Evolutionary conservation across 306 rosid genomes (phyloP), one percentile per base, ranked within the genome.

Genomic region (Sechiopsis laciniata): DNA sequence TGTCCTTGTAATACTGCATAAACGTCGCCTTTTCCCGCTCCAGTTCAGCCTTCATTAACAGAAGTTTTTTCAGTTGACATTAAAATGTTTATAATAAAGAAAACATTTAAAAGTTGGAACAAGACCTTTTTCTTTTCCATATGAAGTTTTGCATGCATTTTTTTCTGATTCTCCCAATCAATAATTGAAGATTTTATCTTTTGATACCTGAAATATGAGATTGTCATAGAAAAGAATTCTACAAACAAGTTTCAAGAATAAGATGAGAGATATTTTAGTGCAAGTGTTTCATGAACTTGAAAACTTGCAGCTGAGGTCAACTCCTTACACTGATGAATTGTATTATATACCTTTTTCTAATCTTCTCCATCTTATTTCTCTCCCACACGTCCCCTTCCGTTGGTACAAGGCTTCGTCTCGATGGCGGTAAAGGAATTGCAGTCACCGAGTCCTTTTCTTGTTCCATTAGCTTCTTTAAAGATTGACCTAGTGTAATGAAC

Each of bases 111-210:
- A 75, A 61, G 24, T 1, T 37, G 12, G 20, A 13, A 24, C 10
- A 59, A 35, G 71, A 87, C 89, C 84, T 84, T 80, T 64, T 62
- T 89, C 62, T 63, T 84, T 55, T 84, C 89, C 85, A 76, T 74
- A 16, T 86, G 85, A 46, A 59, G 61, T 80, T 86, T 88, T 13
- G 81, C 86, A 63, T 81, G 81, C 85, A 72, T 78, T 76, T 80
- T 91, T 78, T 79, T 87, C 85, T 87, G 78, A 61, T 81, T 75
- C 79, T 91, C 88, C 90, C 88, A 87, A 3, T 71, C 74, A 77
- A 76, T 77, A 78, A 85, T 81, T 20, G 79, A 53, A 55, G 84
- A 79, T 81, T 79, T 85, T 10, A 75, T 71, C 74, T 81, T 83
- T 72, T 80, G 86, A 67, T 83, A 85, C 88, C 95, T 91, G 85